Conservation (phyloP, 805 yeast genomes). For the Dipodascopsis uninucleata region DNA sequence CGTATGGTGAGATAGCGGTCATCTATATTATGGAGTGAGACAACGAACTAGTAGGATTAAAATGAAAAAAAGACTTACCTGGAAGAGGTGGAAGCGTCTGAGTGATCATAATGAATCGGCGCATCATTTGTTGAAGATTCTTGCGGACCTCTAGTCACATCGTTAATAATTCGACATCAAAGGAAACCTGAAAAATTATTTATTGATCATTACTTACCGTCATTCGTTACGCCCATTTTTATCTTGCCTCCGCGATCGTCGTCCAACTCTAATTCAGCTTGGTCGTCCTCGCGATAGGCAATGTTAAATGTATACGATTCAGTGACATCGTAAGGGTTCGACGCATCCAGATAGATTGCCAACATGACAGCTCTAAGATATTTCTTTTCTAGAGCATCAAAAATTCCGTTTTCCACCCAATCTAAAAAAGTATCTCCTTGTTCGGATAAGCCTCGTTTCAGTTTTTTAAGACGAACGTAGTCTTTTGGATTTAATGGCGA, state of each 20-base stretch:
- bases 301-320: conserved; percentile 54
- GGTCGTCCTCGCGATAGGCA: conserved; percentile 38
- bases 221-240: conserved; percentile 15
- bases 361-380: conserved; percentile 47
- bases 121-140: conserved; percentile 48
- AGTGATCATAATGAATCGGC: conserved; percentile 50
- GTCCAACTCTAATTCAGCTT: conserved; percentile 21
- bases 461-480: conserved; percentile 47
- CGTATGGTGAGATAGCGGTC: conserved; percentile 48
- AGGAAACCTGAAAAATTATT: no score
- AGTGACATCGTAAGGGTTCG: conserved; percentile 42
- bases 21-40: not conserved
- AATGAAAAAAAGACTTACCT: no score
- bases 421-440: conserved; percentile 49
- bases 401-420: conserved; percentile 54
- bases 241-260: conserved; percentile 32
- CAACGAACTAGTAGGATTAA: no score
- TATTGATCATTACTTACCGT: no score
- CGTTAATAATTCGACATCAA: no score
- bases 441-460: conserved; percentile 45
- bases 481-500: conserved; percentile 32
- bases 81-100: conserved; percentile 55
- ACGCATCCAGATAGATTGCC: conserved; percentile 45
- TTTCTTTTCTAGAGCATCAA: conserved; percentile 43
- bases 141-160: conserved; percentile 39